phyloP scores from a whole-genome alignment of 2,329 filamentous ascomycete genomes.

The Plenodomus biglobosus region DNA sequence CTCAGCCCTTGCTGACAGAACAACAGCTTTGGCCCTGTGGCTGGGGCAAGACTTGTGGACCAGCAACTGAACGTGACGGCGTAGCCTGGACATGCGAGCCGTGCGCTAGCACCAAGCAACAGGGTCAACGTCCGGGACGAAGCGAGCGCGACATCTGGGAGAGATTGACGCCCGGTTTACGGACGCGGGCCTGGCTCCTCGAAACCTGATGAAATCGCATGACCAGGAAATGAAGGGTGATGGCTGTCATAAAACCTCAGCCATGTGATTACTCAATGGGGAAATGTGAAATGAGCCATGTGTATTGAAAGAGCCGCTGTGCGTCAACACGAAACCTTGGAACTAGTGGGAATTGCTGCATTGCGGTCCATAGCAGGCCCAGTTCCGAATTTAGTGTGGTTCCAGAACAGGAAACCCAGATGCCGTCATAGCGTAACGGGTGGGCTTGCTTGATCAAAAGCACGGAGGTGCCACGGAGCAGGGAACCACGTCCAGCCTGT shows the following conservation, averaged over 20 bases:
- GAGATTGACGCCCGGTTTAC: conserved; percentile 42
- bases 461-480: conserved; percentile 31
- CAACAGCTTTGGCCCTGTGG: conserved; percentile 23
- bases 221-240: conserved; percentile 45
- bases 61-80: conserved; percentile 20
- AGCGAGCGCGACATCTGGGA: conserved; percentile 37
- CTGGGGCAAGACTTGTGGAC: conserved; percentile 30
- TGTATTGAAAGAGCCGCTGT: conserved; percentile 36
- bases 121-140: conserved; percentile 46
- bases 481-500: conserved; percentile 37
- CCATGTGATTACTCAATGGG: conserved; percentile 35
- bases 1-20: conserved; percentile 18
- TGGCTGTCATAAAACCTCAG: conserved; percentile 36
- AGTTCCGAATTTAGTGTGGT: conserved; percentile 24
- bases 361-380: conserved; percentile 17
- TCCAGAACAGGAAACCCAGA: conserved; percentile 35
- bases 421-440: conserved; percentile 31
- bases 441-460: conserved; percentile 21
- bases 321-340: conserved; percentile 42
- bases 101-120: conserved; percentile 35
- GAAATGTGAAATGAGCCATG: conserved; percentile 38
- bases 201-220: conserved; percentile 28
- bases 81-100: conserved; percentile 26
- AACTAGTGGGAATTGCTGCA: conserved; percentile 23
- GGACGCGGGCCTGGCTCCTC: conserved; percentile 29